Evolutionary conservation across 495 filamentous ascomycete species (phyloP).

Genomic region (Annulohypoxylon bovei): DNA sequence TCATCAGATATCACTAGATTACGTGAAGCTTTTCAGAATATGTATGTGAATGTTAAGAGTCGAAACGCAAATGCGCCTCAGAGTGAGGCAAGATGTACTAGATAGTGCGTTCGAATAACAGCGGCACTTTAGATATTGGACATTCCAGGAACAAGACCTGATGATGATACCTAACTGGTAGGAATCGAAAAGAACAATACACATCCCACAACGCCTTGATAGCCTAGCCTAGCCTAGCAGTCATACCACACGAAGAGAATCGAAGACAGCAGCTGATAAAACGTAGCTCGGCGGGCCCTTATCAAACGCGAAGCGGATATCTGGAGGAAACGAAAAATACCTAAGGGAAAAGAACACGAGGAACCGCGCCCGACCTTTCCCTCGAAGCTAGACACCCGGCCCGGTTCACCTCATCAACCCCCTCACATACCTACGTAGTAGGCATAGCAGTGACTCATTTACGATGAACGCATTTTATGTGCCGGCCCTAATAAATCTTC

Average conservation of each 20-base stretch:
- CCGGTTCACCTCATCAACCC: neutral
- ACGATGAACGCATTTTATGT: constrained; percentile 7
- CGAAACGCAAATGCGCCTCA: no score
- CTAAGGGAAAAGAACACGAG: constrained; percentile 6
- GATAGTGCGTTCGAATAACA: neutral
- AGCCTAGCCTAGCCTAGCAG: neutral
- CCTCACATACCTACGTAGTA: neutral
- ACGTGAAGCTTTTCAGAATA: no score
- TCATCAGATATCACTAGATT: neutral
- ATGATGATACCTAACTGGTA: no score
- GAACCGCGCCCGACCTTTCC: neutral
- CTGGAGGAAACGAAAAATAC: neutral
- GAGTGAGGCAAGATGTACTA: neutral
- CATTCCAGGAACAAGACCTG: neutral
- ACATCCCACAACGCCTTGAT: neutral
- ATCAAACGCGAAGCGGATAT: constrained; percentile 16
- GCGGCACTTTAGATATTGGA: neutral
- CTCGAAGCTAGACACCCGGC: neutral
- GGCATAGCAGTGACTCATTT: constrained; percentile 15
- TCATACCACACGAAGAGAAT: neutral
- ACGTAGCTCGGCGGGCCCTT: neutral
- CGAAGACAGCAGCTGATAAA: neutral
- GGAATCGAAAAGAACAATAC: neutral
- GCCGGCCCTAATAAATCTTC: constrained; percentile 17
- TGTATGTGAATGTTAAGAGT: no score